Conservation (phyloP, 129 eudicot species). For the Ambrosia artemisiifolia region DNA sequence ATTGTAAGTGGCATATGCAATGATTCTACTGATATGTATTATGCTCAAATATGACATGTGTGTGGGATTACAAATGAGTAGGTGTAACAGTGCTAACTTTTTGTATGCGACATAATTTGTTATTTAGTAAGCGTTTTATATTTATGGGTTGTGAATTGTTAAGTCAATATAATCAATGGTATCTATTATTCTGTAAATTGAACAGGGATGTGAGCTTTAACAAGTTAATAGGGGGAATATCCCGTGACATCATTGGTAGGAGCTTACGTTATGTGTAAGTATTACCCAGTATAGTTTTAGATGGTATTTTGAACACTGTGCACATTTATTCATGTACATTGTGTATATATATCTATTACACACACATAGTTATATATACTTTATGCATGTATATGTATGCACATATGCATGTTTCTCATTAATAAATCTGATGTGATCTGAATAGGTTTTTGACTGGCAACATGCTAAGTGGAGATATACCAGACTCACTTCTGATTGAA, state of each 20-base stretch:
- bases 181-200: constrained; percentile 2
- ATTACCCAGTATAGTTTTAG: background rate
- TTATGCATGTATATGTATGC: background rate
- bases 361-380: background rate
- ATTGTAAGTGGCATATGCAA: background rate
- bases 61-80: no score
- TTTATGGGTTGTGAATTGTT: background rate
- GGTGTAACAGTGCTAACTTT: constrained; percentile 4
- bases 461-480: constrained; percentile 65
- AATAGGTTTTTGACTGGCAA: constrained; percentile 64
- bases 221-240: constrained; percentile 55
- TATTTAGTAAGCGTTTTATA: background rate
- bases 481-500: constrained; percentile 52
- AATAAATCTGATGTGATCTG: constrained; percentile 10
- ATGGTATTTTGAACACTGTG: background rate
- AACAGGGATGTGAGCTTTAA: constrained; percentile 54
- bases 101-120: background rate
- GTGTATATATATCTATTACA: background rate
- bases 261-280: constrained; percentile 59
- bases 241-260: constrained; percentile 46
- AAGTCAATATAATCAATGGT: background rate
- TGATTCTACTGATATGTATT: background rate
- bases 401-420: background rate
- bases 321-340: background rate
- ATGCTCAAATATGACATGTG: constrained; percentile 2